Conservation (phyloP, 768 basidiomycete species). For the Psilocybe azurescens region DNA sequence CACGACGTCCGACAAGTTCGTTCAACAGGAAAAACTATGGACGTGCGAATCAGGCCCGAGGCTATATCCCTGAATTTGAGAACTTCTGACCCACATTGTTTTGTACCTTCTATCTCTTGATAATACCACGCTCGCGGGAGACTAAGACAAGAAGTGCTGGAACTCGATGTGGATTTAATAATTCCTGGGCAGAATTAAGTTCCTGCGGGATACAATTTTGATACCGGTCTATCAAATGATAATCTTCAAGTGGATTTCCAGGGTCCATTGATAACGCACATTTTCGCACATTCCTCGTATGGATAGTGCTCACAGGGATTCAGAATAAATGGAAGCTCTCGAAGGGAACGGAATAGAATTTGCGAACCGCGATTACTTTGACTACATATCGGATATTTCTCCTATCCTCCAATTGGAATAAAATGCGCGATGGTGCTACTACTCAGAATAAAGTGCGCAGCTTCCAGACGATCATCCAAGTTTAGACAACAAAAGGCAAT, state of each 20-base stretch:
- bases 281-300: too few relatives aligned
- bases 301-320: too few relatives aligned
- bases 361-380: too few relatives aligned
- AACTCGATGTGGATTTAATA: neutral
- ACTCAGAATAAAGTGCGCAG: neutral
- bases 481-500: too few relatives aligned
- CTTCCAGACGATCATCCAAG: neutral
- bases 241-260: too few relatives aligned
- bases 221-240: neutral
- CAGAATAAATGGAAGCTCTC: too few relatives aligned
- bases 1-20: neutral
- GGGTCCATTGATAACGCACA: too few relatives aligned
- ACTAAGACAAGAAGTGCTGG: neutral
- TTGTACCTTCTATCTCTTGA: neutral
- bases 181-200: neutral
- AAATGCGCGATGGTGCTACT: too few relatives aligned
- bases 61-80: neutral
- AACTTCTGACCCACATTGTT: neutral
- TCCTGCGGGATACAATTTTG: neutral
- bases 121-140: neutral
- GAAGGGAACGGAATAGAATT: too few relatives aligned
- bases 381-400: too few relatives aligned
- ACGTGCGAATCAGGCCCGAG: neutral
- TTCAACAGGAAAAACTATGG: neutral
- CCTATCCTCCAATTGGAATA: too few relatives aligned